A percentile compares a stretch with the other conserved stretches of the same genome.
Conservation (phyloP, 768 basidiomycete species). For the Mycena vitilis region DNA sequence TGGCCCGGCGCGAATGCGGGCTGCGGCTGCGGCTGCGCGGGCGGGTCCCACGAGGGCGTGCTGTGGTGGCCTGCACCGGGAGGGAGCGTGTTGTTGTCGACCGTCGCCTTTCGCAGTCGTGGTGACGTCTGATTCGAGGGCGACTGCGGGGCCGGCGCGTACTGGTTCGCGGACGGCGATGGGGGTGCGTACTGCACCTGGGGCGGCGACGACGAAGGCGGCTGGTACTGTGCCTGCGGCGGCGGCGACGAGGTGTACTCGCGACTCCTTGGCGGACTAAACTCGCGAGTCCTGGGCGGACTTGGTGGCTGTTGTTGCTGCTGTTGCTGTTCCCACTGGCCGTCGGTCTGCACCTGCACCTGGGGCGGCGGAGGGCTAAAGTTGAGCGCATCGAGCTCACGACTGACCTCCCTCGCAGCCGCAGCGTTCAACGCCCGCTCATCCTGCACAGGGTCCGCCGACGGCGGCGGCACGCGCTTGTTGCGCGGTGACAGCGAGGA, state of each 20-base stretch:
- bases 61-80: slow-evolving; percentile 10
- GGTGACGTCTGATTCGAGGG: slow-evolving; percentile 26
- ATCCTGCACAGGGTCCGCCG: slow-evolving; percentile 55
- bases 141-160: slow-evolving; percentile 4
- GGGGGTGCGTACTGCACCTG: background rate
- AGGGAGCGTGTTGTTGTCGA: background rate
- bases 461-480: slow-evolving; percentile 53
- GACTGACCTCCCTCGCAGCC: slow-evolving; percentile 74
- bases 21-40: background rate
- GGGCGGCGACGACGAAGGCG: background rate
- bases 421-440: slow-evolving; percentile 72
- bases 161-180: slow-evolving; percentile 17
- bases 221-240: background rate
- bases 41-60: slow-evolving; percentile 25
- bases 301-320: slow-evolving; percentile 22
- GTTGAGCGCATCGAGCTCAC: slow-evolving; percentile 70
- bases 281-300: background rate
- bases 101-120: slow-evolving; percentile 21
- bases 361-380: slow-evolving; percentile 41
- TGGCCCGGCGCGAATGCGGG: slow-evolving; percentile 18
- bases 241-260: background rate
- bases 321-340: too few relatives aligned
- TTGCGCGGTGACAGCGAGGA: slow-evolving; percentile 7
- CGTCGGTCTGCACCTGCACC: slow-evolving; percentile 7
- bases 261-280: background rate